These are phyloP conservation scores for Xylogone sp. DNA, from an alignment of 2,329 filamentous ascomycete genomes.

Conservation along the genomic window DNA sequence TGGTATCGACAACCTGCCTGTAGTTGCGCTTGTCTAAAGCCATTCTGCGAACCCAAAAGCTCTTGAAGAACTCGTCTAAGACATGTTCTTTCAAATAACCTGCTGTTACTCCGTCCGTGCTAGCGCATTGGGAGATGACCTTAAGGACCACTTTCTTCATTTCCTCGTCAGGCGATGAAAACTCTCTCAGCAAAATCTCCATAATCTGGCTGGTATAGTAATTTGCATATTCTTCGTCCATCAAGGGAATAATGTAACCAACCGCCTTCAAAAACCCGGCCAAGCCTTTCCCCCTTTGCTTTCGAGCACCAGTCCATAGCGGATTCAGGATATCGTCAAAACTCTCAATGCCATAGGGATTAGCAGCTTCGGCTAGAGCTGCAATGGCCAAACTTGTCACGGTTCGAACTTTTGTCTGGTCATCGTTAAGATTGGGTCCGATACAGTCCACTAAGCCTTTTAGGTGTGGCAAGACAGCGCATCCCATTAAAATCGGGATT, in stretches of 20 bases:
- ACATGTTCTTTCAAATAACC: slow-evolving; percentile 95
- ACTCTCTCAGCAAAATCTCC: slow-evolving; percentile 95
- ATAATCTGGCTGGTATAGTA: slow-evolving; percentile 99
- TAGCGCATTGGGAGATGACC: slow-evolving; percentile 92
- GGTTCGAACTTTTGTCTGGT: slow-evolving; percentile 96
- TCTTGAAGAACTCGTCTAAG: slow-evolving; percentile 95
- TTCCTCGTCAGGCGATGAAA: slow-evolving; percentile 94
- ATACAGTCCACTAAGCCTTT: slow-evolving; percentile 97
- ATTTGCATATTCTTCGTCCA: slow-evolving; percentile 99
- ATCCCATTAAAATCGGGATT: slow-evolving; percentile 98
- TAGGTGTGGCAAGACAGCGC: slow-evolving; percentile 89
- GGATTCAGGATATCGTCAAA: slow-evolving; percentile 98
- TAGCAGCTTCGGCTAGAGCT: slow-evolving; percentile 90
- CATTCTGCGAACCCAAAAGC: slow-evolving; percentile 97
- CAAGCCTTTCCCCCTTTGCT: slow-evolving; percentile 93
- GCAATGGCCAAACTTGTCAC: slow-evolving; percentile 94
- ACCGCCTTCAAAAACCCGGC: slow-evolving; percentile 97
- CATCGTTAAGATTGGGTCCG: slow-evolving; percentile 90
- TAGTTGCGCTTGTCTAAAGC: slow-evolving; percentile 97
- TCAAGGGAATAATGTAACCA: slow-evolving; percentile 95
- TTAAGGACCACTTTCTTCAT: slow-evolving; percentile 99
- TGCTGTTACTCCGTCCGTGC: slow-evolving; percentile 90
- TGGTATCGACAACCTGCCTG: slow-evolving; percentile 95
- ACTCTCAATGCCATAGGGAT: slow-evolving; percentile 97
- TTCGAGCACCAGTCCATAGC: slow-evolving; percentile 91